These are phyloP conservation scores for Chalciporus sphaerocephalus DNA, from an alignment of 768 basidiomycete genomes.

Conservation along the genomic window DNA sequence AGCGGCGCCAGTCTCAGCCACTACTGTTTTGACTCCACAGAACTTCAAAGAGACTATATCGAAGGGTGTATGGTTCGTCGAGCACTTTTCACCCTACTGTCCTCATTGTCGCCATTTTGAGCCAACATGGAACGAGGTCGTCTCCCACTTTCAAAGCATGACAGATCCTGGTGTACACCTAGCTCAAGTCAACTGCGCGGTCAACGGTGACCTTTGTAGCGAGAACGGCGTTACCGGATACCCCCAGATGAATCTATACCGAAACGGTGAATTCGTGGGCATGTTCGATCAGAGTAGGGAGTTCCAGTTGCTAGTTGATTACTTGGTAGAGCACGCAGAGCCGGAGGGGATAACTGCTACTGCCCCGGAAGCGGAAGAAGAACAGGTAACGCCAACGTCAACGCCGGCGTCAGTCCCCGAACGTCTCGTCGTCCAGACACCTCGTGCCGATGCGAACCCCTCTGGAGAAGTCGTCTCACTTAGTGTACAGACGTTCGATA, in stretches of 20 bases:
- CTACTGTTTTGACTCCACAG: constrained; percentile 48
- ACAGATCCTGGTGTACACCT: constrained; percentile 45
- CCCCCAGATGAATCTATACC: constrained; percentile 72
- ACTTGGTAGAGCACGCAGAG: constrained; percentile 45
- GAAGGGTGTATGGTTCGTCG: constrained; percentile 73
- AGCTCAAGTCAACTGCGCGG: constrained; percentile 78
- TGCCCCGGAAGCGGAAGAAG: constrained; percentile 1
- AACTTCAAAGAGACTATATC: constrained; percentile 52
- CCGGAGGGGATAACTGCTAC: constrained; percentile 16
- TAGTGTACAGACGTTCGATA: constrained; percentile 34
- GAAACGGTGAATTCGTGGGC: constrained; percentile 57
- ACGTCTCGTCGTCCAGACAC: constrained; percentile 14
- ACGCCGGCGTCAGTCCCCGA: constrained; percentile 7
- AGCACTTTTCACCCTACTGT: constrained; percentile 87
- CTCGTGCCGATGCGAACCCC: constrained; percentile 20
- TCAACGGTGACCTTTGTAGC: constrained; percentile 77
- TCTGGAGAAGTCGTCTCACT: constrained; percentile 24
- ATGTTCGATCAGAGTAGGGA: constrained; percentile 53
- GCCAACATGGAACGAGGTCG: constrained; percentile 77
- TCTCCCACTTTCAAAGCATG: constrained; percentile 45
- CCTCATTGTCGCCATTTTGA: constrained; percentile 73
- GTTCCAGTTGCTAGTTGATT: constrained; percentile 50
- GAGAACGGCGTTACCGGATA: constrained; percentile 67
- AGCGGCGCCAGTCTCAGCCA: constrained; percentile 35
- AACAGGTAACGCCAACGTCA: not conserved